Evolutionary conservation across 768 basidiomycete species (phyloP).

Genomic region (Tulasnella sp.): DNA sequence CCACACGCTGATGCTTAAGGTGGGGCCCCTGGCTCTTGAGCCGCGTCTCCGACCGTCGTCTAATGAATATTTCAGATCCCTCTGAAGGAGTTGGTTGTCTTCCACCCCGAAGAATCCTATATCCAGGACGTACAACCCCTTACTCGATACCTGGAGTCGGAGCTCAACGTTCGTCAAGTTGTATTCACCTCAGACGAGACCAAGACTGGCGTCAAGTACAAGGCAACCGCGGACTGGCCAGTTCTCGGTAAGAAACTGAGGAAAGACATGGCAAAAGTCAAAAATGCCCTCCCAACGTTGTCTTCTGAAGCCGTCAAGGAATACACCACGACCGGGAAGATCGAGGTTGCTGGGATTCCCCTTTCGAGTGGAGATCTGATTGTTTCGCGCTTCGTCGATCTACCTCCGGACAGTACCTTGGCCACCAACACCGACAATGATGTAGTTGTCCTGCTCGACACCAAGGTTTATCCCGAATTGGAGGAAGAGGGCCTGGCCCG

Average conservation of each 20-base stretch:
- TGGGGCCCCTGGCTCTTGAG: conserved; percentile 36
- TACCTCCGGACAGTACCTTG: conserved; percentile 61
- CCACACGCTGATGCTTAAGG: conserved; percentile 85
- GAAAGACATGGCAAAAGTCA: conserved; percentile 85
- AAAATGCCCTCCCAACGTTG: conserved; percentile 76
- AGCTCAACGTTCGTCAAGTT: conserved; percentile 90
- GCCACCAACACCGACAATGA: conserved; percentile 80
- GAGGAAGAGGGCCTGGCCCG: conserved; percentile 84
- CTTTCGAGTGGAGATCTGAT: conserved; percentile 86
- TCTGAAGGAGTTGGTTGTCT: conserved; percentile 84
- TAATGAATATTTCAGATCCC: conserved; percentile 58
- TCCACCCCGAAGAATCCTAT: conserved; percentile 83
- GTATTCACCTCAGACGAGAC: conserved; percentile 85
- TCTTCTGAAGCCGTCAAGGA: conserved; percentile 76
- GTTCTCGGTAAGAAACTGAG: conserved; percentile 89
- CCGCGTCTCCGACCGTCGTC: background rate
- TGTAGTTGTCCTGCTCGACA: conserved; percentile 89
- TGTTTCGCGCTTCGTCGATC: conserved; percentile 86
- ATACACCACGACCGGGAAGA: conserved; percentile 68
- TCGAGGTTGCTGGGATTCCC: conserved; percentile 84
- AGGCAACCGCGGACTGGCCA: conserved; percentile 91
- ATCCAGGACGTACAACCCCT: conserved; percentile 80
- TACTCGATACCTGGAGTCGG: conserved; percentile 84
- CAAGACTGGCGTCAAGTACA: conserved; percentile 82
- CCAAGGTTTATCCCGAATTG: conserved; percentile 80